These are phyloP conservation scores for Mortierella sp. DNA, from an alignment of 371 early-diverging fungal species.

Conservation along the genomic window DNA sequence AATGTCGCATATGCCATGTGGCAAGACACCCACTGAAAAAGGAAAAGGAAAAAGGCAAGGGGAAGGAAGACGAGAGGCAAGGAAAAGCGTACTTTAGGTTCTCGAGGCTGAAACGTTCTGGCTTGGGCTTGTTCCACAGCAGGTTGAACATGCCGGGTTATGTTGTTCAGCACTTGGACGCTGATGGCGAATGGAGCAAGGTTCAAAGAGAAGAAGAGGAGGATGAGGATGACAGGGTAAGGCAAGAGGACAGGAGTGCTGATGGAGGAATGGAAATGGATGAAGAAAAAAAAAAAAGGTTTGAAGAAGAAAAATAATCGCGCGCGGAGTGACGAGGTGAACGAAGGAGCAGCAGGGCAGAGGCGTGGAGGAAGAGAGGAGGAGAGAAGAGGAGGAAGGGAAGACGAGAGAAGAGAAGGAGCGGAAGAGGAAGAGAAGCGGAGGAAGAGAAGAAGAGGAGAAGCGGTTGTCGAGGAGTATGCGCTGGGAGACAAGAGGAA, in stretches of 20 bases:
- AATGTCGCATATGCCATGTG: slow-evolving; percentile 1
- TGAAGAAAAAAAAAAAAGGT: neutral
- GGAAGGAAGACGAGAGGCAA: neutral
- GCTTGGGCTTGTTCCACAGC: slow-evolving; percentile 57
- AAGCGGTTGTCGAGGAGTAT: neutral
- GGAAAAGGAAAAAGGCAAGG: slow-evolving; percentile 3
- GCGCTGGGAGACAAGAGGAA: neutral
- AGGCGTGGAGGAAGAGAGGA: neutral
- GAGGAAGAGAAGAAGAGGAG: neutral
- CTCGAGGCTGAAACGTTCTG: slow-evolving; percentile 58
- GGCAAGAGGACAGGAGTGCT: neutral
- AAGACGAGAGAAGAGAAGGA: neutral
- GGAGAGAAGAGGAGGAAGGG: neutral
- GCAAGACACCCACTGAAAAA: neutral
- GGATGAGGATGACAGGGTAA: neutral
- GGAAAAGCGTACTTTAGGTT: slow-evolving; percentile 47
- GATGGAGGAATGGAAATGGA: slow-evolving; percentile 9
- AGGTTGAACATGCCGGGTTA: slow-evolving; percentile 49
- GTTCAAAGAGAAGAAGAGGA: neutral
- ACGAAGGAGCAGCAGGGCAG: neutral
- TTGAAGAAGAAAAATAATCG: neutral
- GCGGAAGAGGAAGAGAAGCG: neutral
- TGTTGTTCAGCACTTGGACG: neutral
- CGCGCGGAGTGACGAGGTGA: neutral
- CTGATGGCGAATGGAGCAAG: neutral